Evolutionary conservation across 257 asterid genomes (phyloP), one percentile per base, ranked within the genome.

Genomic region (Solanum clarkiae): DNA sequence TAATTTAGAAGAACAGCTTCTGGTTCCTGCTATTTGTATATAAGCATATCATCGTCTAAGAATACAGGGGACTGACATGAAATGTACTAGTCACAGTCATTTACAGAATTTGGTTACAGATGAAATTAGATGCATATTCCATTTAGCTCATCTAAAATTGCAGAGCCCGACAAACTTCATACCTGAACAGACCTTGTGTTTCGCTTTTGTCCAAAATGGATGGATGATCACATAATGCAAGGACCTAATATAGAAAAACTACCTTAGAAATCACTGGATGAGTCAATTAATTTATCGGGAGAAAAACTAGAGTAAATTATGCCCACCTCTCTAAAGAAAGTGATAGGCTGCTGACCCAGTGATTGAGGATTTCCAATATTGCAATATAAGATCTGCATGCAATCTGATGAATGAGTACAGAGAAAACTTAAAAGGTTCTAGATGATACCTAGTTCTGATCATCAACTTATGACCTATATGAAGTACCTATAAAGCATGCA

Each of bases 321-420:
- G 84, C 93, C 20, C 16, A 96, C 99, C 99, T 96, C 99, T 89
- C 99, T 93, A 87, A 96, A 96, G 89, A 96, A 96, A 20, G 98
- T 94, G 90, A 96, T 91, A 70, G 99, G 98, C 87, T 94, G 98
- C 91, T 96, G 99, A 80, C 95, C 98, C 63, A 96, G 94, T 55
- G 98, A 91, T 84, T 96, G 99, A 84, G 99, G 99, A 86, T 96
- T 96, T 70, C 99, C 99, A 69, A 95, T 96, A 69, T 95, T 96
- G 92, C 98, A 96, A 88, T 95, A 96, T 24, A 96, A 83, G 75
- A 96, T 94, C 98, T 96, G 97, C 84, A 79, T 84, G 80, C 71
- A 60, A 83, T 16, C 18, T 42, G 66, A 82, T 44, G 56, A 66
- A 84, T 60, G 29, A 72, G 80, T 59, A 71, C 57, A 59, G 71